phyloP scores from a whole-genome alignment of 2,329 filamentous ascomycete genomes.

The Phyllosticta citrichinensis region DNA sequence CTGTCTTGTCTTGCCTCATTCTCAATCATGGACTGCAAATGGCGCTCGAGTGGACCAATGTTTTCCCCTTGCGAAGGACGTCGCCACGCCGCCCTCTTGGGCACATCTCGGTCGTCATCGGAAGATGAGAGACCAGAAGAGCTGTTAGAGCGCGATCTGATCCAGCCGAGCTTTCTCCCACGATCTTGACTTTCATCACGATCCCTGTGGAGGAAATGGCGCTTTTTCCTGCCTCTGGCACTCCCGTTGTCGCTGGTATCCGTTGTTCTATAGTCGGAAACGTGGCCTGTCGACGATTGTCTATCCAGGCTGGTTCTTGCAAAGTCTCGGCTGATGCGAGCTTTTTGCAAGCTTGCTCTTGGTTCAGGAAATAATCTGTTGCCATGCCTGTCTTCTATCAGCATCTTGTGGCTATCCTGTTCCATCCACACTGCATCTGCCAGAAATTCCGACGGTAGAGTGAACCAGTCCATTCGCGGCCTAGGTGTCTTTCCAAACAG shows the following conservation, averaged over 20 bases:
- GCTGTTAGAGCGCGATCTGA: constrained; percentile 19
- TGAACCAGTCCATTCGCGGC: constrained; percentile 73
- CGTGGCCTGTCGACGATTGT: constrained; percentile 12
- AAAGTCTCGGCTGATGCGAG: constrained; percentile 2
- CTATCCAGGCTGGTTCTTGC: constrained; percentile 1
- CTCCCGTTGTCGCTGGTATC: constrained; percentile 29
- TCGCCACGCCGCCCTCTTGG: constrained; percentile 43
- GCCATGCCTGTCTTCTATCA: constrained; percentile 73
- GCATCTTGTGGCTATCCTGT: constrained; percentile 64
- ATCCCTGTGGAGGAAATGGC: constrained; percentile 20
- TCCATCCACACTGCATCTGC: constrained; percentile 90
- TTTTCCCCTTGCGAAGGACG: constrained; percentile 36
- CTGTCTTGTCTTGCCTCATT: constrained; percentile 26
- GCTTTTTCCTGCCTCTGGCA: constrained; percentile 28
- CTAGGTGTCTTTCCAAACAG: constrained; percentile 34
- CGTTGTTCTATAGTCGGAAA: constrained; percentile 20
- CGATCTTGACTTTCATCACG: constrained; percentile 23
- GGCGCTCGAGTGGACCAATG: constrained; percentile 36
- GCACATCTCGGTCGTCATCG: constrained; percentile 36
- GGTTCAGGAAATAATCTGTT: constrained; percentile 51
- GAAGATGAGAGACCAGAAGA: constrained; percentile 25
- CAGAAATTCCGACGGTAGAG: constrained; percentile 73
- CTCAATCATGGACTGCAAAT: constrained; percentile 35
- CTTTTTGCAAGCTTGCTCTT: not conserved
- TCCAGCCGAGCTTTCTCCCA: constrained; percentile 22